A percentile compares a stretch with the other conserved stretches of the same genome.
phyloP scores from a whole-genome alignment of 495 filamentous ascomycete species.

The Neurospora terricola region DNA sequence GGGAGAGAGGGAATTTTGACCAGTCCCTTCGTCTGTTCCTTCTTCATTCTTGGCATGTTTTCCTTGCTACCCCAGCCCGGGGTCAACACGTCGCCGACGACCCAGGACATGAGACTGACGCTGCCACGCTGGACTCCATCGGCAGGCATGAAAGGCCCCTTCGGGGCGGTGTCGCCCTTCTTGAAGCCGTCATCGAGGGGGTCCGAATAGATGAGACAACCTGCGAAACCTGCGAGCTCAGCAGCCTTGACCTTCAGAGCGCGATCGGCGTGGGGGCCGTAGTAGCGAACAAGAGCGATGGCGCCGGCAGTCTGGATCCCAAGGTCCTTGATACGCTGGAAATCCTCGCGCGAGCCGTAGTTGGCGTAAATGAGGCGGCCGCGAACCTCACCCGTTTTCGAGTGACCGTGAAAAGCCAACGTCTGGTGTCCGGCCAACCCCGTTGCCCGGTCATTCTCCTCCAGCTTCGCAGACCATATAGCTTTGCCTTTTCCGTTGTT shows the following conservation, averaged over 20 bases:
- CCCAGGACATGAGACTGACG: slow-evolving; percentile 75
- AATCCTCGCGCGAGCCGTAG: slow-evolving; percentile 79
- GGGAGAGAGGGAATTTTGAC: slow-evolving; percentile 81
- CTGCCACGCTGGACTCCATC: slow-evolving; percentile 74
- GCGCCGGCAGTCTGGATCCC: slow-evolving; percentile 68
- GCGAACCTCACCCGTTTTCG: slow-evolving; percentile 76
- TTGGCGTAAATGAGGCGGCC: slow-evolving; percentile 93
- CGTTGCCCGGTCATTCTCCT: slow-evolving; percentile 55
- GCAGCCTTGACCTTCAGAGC: slow-evolving; percentile 85
- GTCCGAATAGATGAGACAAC: slow-evolving; percentile 88
- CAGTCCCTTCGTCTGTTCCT: slow-evolving; percentile 62
- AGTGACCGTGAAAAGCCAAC: slow-evolving; percentile 77
- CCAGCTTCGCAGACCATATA: slow-evolving; percentile 73
- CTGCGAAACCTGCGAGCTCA: slow-evolving; percentile 70
- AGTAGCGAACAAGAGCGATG: slow-evolving; percentile 75
- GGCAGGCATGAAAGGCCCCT: slow-evolving; percentile 66
- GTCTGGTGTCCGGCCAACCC: slow-evolving; percentile 50
- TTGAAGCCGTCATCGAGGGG: slow-evolving; percentile 70
- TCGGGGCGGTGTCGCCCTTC: slow-evolving; percentile 56
- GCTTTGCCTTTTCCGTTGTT: slow-evolving; percentile 36
- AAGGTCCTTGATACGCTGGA: slow-evolving; percentile 54
- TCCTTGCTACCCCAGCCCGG: slow-evolving; percentile 76
- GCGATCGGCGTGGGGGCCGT: slow-evolving; percentile 60
- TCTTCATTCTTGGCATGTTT: slow-evolving; percentile 51
- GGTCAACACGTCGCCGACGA: slow-evolving; percentile 81